A percentile compares a stretch with the other conserved stretches of the same genome.
These are phyloP conservation scores for Chaetomium sp. DNA, from an alignment of 2,329 filamentous ascomycete genomes.

Conservation along the genomic window DNA sequence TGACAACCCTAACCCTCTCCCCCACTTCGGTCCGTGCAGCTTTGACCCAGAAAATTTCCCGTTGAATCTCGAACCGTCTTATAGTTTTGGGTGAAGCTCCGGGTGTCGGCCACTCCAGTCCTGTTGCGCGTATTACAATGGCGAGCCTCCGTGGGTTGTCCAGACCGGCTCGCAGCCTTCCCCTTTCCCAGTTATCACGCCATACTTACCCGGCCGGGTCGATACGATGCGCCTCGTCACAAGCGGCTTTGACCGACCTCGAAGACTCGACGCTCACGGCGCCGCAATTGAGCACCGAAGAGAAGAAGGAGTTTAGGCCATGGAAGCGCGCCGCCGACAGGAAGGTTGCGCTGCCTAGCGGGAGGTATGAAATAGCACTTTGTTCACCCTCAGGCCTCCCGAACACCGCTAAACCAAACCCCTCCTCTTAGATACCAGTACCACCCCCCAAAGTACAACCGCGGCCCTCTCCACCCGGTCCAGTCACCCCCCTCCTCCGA, in stretches of 20 bases:
- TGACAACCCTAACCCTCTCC: constrained; percentile 31
- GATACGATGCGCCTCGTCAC: constrained; percentile 52
- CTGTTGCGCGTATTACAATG: constrained; percentile 28
- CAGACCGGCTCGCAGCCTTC: constrained; percentile 32
- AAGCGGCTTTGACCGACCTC: constrained; percentile 51
- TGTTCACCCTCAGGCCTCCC: constrained; percentile 32
- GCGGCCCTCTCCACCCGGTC: constrained; percentile 89
- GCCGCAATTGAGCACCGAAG: constrained; percentile 45
- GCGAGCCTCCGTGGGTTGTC: constrained; percentile 35
- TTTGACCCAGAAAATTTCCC: constrained; percentile 29
- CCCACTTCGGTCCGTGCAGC: constrained; percentile 5
- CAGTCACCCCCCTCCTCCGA: constrained; percentile 86
- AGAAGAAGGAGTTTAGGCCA: constrained; percentile 47
- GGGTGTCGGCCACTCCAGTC: constrained; percentile 19
- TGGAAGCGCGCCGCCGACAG: constrained; percentile 43
- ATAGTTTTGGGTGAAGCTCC: constrained; percentile 28
- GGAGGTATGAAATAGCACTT: constrained; percentile 45
- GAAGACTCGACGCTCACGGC: constrained; percentile 55
- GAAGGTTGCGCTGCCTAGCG: constrained; percentile 48
- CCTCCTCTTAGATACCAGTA: constrained; percentile 76
- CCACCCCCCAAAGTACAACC: constrained; percentile 90
- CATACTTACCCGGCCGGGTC: constrained; percentile 33
- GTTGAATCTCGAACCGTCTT: constrained; percentile 18
- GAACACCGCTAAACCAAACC: constrained; percentile 32
- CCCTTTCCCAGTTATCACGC: constrained; percentile 32